Evolutionary conservation across 1,284 basidiomycete genomes (phyloP).

Genomic region (Boletus smithii): DNA sequence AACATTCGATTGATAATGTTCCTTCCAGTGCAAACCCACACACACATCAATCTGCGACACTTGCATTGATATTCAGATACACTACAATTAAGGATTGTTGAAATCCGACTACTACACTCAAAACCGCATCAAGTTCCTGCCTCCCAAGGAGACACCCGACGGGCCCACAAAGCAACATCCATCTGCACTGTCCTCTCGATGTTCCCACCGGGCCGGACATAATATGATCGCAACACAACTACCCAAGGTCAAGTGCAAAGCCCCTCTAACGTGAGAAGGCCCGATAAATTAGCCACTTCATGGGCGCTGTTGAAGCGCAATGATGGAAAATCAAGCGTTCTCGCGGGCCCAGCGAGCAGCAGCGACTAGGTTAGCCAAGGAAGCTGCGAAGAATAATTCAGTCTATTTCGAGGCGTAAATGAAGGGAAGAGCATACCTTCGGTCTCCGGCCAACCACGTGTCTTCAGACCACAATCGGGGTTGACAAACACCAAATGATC

Average conservation of each 20-base stretch:
- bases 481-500: conserved; percentile 86
- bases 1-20: neutral
- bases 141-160: conserved; percentile 40
- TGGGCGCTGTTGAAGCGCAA: conserved; percentile 90
- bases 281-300: conserved; percentile 46
- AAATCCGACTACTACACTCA: conserved; percentile 51
- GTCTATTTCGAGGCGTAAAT: conserved; percentile 5
- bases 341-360: conserved; percentile 88
- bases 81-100: conserved; percentile 54
- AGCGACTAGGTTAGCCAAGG: conserved; percentile 85
- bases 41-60: too few species aligned
- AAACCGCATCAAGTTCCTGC: conserved; percentile 39
- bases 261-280: conserved; percentile 12
- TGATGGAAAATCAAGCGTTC: conserved; percentile 58
- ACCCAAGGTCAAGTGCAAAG: conserved; percentile 41
- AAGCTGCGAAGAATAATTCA: conserved; percentile 39
- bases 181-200: conserved; percentile 20
- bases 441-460: conserved; percentile 95
- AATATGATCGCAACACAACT: conserved; percentile 43
- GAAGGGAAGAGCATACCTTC: conserved; percentile 45
- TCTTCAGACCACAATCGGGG: conserved; percentile 91
- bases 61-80: conserved; percentile 22
- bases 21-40: too few species aligned
- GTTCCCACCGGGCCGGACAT: conserved; percentile 21
- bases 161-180: conserved; percentile 31